phyloP scores from a whole-genome alignment of 1,284 basidiomycete genomes.

The Neonothopanus nambi region DNA sequence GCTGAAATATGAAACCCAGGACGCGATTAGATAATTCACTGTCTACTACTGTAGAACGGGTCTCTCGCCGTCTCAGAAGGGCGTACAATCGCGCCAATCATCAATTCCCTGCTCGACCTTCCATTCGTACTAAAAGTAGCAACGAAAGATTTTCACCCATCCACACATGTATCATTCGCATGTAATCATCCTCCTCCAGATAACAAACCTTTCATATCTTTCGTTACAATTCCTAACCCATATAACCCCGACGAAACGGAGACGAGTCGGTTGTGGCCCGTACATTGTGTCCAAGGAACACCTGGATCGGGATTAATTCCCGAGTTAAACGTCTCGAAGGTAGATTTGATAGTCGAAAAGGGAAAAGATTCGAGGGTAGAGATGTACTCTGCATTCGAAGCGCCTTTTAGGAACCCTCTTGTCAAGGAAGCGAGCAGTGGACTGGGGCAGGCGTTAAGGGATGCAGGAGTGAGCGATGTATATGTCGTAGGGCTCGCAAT shows the following conservation, averaged over 20 bases:
- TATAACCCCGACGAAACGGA: slow-evolving; percentile 33
- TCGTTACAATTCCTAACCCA: slow-evolving; percentile 35
- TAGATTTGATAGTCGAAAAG: slow-evolving; percentile 35
- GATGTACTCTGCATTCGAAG: slow-evolving; percentile 50
- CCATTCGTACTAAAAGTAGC: slow-evolving; percentile 44
- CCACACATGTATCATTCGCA: slow-evolving; percentile 63
- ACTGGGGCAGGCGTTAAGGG: slow-evolving; percentile 35
- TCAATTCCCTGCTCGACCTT: slow-evolving; percentile 45
- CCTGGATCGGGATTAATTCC: slow-evolving; percentile 42
- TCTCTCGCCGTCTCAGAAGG: slow-evolving; percentile 53
- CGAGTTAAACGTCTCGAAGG: slow-evolving; percentile 32
- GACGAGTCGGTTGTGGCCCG: slow-evolving; percentile 58
- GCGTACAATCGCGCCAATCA: slow-evolving; percentile 43
- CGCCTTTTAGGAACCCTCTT: slow-evolving; percentile 34
- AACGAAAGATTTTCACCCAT: slow-evolving; percentile 56
- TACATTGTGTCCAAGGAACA: slow-evolving; percentile 53
- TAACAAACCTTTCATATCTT: slow-evolving; percentile 38
- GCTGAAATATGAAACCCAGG: not conserved
- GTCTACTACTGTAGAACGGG: slow-evolving; percentile 35
- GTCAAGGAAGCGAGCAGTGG: slow-evolving; percentile 28
- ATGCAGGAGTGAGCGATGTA: slow-evolving; percentile 40
- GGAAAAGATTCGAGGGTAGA: slow-evolving; percentile 43
- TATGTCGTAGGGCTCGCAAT: slow-evolving; percentile 61
- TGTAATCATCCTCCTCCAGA: slow-evolving; percentile 43
- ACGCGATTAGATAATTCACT: not conserved